Evolutionary conservation across 345 rosid genomes (phyloP), one percentile per base, ranked within the genome.

Genomic region (Hibiscus mutabilis): DNA sequence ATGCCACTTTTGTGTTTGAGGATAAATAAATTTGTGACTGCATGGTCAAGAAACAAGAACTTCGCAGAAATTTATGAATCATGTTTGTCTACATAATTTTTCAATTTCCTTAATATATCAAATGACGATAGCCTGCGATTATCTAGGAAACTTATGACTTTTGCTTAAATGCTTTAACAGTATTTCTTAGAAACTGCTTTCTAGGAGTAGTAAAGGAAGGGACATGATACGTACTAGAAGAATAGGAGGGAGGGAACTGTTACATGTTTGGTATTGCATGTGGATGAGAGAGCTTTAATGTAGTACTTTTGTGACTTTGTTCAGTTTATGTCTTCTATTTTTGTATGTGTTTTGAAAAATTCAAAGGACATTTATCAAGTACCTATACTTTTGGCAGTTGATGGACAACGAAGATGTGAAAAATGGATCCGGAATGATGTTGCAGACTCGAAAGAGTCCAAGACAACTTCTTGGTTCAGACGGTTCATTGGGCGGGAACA

Each of bases 401-500:
- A 95, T 69, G 99, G 97, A 66, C 79, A 70, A 74, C 65, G 68
- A 46, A 86, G 92, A 83, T 95, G 99, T 80, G 99, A 90, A 78
- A 95, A 90, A 78, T 95, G 99, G 99, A 87, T 86, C 63, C 91
- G 86, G 74, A 75, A 85, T 80, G 98, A 87, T 80, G 77, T 80
- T 77, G 86, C 80, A 64, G 92, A 95, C 74, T 76, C 88, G 33
- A 92, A 86, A 81, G 98, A 88, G 75, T 88, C 98, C 19, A 95
- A 85, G 86, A 87, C 97, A 73, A 79, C 90, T 51, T 89, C 97
- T 71, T 95, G 99, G 99, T 92, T 95, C 76, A 85, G 91, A 77
- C 84, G 99, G 78, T 95, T 95, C 81, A 90, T 95, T 62, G 99
- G 97, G 51, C 94, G 97, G 73, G 90, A 87, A 74, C 97, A 95